Percentiles rank a stretch among this genome's conserved stretches.
Evolutionary conservation across 2,329 filamentous ascomycete species (phyloP).

Genomic region (Cladosporium velox): DNA sequence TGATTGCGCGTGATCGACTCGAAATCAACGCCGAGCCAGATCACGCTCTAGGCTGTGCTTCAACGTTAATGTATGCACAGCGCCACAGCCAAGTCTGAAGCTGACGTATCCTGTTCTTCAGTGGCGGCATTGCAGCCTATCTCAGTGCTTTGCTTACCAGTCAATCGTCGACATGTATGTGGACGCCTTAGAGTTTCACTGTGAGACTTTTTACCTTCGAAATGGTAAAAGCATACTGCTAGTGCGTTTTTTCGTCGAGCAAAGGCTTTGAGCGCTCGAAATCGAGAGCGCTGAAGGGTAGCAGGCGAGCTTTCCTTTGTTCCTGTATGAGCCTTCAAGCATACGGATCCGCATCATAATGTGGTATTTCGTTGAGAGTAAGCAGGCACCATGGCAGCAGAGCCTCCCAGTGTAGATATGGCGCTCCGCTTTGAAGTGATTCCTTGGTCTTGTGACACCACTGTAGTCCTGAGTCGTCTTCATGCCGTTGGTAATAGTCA

Average conservation of each 20-base stretch:
- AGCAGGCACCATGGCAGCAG: slow-evolving; percentile 10
- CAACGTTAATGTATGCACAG: not conserved
- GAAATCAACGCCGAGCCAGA: not conserved
- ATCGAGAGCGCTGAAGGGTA: not conserved
- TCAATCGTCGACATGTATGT: not conserved
- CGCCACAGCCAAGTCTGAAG: not conserved
- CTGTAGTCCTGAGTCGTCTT: not conserved
- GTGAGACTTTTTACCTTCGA: not conserved
- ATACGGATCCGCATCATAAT: not conserved
- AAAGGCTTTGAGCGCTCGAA: not conserved
- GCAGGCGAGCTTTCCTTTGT: not conserved
- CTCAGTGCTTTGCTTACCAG: not conserved
- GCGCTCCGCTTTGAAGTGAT: not conserved
- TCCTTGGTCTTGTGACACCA: not conserved
- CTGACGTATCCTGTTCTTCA: not conserved
- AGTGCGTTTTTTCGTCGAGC: not conserved
- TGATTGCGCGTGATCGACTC: not conserved
- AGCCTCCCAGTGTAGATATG: slow-evolving; percentile 16
- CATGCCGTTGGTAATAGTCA: not conserved
- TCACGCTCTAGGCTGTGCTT: not conserved
- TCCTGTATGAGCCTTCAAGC: not conserved
- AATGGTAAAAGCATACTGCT: not conserved
- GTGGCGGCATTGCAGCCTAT: not conserved
- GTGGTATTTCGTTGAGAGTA: not conserved
- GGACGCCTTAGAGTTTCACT: not conserved